These are phyloP conservation scores for Coelastrella sp. DNA, from an alignment of 139 green algal species.

Conservation along the genomic window DNA sequence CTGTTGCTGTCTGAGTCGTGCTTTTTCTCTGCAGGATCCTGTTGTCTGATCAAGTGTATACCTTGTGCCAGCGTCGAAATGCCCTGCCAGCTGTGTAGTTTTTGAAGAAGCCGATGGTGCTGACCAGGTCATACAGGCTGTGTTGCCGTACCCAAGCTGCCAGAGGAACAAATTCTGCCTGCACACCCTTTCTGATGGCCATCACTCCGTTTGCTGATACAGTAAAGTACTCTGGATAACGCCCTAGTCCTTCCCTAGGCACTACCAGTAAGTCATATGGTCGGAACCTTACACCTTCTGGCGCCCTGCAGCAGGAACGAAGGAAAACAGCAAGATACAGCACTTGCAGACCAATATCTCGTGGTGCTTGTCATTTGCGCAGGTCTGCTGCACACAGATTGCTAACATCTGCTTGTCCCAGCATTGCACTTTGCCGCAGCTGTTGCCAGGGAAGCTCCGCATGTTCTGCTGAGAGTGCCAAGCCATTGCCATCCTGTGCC, in stretches of 20 bases:
- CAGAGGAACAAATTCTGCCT: conserved; percentile 78
- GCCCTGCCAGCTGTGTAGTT: conserved; percentile 72
- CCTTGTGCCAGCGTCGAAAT: conserved; percentile 80
- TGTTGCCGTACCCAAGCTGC: conserved; percentile 80
- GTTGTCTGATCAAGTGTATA: neutral
- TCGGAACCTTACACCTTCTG: conserved; percentile 63
- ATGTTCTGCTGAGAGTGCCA: too few relatives aligned
- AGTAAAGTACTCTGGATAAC: conserved; percentile 78
- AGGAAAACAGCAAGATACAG: neutral
- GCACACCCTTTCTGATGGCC: conserved; percentile 69
- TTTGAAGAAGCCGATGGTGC: conserved; percentile 80
- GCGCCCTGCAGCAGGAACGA: conserved; percentile 47
- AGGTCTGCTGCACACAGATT: neutral
- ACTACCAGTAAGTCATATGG: conserved; percentile 84
- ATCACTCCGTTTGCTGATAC: conserved; percentile 82
- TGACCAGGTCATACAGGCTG: conserved; percentile 78
- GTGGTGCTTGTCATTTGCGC: neutral
- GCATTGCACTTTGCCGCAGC: neutral
- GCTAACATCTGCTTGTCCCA: neutral
- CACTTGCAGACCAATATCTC: too few relatives aligned
- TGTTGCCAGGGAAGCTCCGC: neutral
- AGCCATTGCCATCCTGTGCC: neutral
- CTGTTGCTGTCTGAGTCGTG: neutral
- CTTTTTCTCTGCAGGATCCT: neutral
- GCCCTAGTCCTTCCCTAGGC: conserved; percentile 53